Conservation (phyloP, 2,329 filamentous ascomycete genomes). For the Bipolaris victoriae region DNA sequence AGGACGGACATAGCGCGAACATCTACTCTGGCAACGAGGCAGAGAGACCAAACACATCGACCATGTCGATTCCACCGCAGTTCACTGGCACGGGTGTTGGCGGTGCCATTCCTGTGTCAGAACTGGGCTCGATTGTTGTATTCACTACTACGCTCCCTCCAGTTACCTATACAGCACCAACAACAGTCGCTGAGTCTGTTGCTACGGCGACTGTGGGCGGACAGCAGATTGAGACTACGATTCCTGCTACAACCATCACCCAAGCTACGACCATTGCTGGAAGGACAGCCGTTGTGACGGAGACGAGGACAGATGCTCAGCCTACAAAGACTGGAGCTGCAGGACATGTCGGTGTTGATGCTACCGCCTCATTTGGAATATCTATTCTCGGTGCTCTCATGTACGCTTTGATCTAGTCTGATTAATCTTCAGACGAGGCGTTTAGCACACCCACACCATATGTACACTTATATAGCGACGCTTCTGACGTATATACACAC, state of each 20-base stretch:
- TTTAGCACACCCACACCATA: neutral
- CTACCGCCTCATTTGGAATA: conserved; percentile 29
- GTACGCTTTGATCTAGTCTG: conserved; percentile 28
- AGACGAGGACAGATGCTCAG: conserved; percentile 20
- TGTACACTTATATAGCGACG: no score
- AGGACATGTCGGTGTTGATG: conserved; percentile 22
- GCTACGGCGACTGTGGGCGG: conserved; percentile 27
- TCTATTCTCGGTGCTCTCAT: conserved; percentile 35
- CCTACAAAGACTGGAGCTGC: conserved; percentile 28
- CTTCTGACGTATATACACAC: conserved; percentile 3
- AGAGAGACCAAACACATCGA: conserved; percentile 54
- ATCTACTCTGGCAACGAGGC: conserved; percentile 51
- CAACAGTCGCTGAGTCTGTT: conserved; percentile 28
- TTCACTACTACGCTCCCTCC: conserved; percentile 43
- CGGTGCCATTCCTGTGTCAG: conserved; percentile 53
- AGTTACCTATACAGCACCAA: conserved; percentile 34
- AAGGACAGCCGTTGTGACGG: conserved; percentile 28
- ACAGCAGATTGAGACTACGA: conserved; percentile 23
- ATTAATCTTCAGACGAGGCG: neutral
- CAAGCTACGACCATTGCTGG: conserved; percentile 33
- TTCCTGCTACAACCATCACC: conserved; percentile 30
- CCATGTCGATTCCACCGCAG: conserved; percentile 53
- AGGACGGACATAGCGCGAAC: conserved; percentile 50
- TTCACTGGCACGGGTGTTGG: conserved; percentile 56
- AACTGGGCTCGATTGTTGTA: conserved; percentile 49